These are phyloP conservation scores for Mentha longifolia DNA, from an alignment of 257 asterid genomes.

Conservation along the genomic window DNA sequence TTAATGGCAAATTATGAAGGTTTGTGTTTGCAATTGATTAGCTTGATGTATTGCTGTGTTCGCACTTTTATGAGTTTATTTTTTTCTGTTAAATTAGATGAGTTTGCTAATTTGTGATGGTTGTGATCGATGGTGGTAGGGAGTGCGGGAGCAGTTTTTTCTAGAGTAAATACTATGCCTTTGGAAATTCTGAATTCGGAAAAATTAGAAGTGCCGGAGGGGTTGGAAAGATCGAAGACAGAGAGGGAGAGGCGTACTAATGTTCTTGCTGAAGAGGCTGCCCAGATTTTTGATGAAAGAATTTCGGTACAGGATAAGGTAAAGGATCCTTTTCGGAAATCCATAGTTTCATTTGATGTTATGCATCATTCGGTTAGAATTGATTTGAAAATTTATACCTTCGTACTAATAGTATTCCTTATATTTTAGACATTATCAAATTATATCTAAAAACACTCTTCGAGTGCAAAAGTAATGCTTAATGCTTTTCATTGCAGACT, in stretches of 20 bases:
- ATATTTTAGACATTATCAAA: background rate
- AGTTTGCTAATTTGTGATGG: slow-evolving; percentile 21
- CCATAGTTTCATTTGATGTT: background rate
- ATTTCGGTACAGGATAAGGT: slow-evolving; percentile 86
- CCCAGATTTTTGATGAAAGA: slow-evolving; percentile 72
- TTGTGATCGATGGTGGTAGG: slow-evolving; percentile 48
- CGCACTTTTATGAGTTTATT: slow-evolving; percentile 5
- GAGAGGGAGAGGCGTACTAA: slow-evolving; percentile 62
- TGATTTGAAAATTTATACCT: background rate
- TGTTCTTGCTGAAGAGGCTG: slow-evolving; percentile 71
- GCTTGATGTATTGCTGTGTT: background rate
- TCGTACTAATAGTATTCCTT: too few relatives aligned
- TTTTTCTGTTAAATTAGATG: slow-evolving; percentile 9
- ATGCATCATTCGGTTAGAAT: slow-evolving; percentile 1
- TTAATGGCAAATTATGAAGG: background rate
- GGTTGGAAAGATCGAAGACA: slow-evolving; percentile 65
- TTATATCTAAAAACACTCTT: background rate
- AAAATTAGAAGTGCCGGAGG: slow-evolving; percentile 44
- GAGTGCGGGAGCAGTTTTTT: slow-evolving; percentile 44
- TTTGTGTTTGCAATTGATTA: background rate
- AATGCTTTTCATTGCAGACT: background rate
- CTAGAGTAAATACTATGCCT: slow-evolving; percentile 56
- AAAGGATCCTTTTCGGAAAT: slow-evolving; percentile 21
- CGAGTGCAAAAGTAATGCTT: background rate
- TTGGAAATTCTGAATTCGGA: slow-evolving; percentile 51